Conservation (phyloP, 768 basidiomycete species). For the Pleurotus sapidus region DNA sequence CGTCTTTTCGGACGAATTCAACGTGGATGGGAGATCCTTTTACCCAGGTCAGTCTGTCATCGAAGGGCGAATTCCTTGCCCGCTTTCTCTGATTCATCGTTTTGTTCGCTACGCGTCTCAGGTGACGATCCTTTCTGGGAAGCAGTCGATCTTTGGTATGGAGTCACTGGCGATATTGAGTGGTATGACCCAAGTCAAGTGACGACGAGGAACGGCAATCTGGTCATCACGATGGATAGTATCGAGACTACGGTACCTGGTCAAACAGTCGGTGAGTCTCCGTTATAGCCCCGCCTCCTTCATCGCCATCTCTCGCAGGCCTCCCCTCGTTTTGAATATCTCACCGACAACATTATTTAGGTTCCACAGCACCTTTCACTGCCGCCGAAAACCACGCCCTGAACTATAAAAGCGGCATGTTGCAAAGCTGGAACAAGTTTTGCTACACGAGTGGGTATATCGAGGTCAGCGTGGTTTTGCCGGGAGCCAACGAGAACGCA, state of each 20-base stretch:
- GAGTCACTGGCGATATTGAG: constrained; percentile 65
- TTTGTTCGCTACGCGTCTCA: constrained; percentile 1
- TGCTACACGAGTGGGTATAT: constrained; percentile 82
- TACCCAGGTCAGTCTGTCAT: constrained; percentile 34
- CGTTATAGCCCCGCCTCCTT: neutral
- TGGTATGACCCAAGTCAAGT: constrained; percentile 74
- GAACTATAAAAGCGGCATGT: constrained; percentile 70
- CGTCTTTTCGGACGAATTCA: constrained; percentile 80
- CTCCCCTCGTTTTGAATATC: neutral
- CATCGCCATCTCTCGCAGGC: too few relatives aligned
- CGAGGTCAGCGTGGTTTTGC: constrained; percentile 61
- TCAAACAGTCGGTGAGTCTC: constrained; percentile 26
- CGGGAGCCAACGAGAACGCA: constrained; percentile 53
- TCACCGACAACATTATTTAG: constrained; percentile 12
- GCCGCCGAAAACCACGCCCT: constrained; percentile 52
- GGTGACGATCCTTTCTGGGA: constrained; percentile 75
- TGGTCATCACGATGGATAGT: constrained; percentile 70
- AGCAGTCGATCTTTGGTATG: constrained; percentile 72
- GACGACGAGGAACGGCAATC: constrained; percentile 60
- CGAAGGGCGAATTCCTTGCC: neutral
- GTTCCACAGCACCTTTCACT: constrained; percentile 45
- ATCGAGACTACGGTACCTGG: constrained; percentile 23
- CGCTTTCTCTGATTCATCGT: too few relatives aligned
- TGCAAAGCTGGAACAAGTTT: constrained; percentile 91
- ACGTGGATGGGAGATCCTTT: constrained; percentile 61